Percentiles rank a stretch among this genome's conserved stretches.
Evolutionary conservation across 2,329 filamentous ascomycete species (phyloP).

Genomic region (Neofusicoccum ribis): DNA sequence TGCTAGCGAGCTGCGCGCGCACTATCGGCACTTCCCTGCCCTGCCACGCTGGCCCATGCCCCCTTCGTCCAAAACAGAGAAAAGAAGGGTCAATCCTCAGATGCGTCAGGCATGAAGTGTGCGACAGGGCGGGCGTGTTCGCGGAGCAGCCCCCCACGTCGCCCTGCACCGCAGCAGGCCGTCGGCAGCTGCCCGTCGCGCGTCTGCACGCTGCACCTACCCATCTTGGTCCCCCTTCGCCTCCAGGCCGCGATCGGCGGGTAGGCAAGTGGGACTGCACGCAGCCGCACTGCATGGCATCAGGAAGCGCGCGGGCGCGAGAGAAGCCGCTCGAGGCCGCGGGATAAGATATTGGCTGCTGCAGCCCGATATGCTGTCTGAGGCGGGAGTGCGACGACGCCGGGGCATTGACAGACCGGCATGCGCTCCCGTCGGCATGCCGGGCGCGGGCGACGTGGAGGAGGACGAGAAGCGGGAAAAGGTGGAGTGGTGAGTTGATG

Average conservation of each 20-base stretch:
- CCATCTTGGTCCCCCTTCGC: not conserved
- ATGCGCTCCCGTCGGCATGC: not conserved
- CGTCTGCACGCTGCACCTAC: not conserved
- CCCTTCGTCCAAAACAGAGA: not conserved
- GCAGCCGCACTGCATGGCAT: not conserved
- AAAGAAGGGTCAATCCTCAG: not conserved
- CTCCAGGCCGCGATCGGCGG: not conserved
- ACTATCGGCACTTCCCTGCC: no score
- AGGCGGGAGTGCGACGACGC: no score
- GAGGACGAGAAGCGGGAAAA: not conserved
- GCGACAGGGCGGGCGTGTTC: not conserved
- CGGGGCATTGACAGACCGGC: not conserved
- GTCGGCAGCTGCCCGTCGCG: not conserved
- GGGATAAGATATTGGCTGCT: not conserved
- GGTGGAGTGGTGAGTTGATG: not conserved
- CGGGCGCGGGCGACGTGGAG: not conserved
- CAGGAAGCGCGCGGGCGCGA: not conserved
- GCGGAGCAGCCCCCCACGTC: constrained; percentile 11
- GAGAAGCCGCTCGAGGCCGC: not conserved
- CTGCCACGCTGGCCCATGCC: not conserved
- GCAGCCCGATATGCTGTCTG: no score
- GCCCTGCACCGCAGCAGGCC: not conserved
- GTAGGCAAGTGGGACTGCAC: not conserved
- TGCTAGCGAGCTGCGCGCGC: no score
- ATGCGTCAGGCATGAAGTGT: not conserved